Base-by-base conservation (phyloP, 371 early-diverging fungal genomes). In the Mortierella sp. region DNA sequence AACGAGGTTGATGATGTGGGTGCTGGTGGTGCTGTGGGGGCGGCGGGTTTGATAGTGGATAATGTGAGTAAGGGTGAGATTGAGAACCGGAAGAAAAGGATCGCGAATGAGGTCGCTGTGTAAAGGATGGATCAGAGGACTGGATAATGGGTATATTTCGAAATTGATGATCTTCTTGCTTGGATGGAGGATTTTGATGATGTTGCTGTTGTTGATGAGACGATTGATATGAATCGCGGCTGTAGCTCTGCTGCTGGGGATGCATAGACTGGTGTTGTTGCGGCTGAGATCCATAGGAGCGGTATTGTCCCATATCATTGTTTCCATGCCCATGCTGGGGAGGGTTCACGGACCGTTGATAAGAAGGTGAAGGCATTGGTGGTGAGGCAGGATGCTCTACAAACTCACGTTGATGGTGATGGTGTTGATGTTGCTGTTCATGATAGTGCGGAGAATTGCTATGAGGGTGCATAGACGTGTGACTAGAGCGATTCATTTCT, bases 1-100 rank as follows among this genome's bases (percentile, higher is more conserved):
- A 47, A 2, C 80, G 80, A 13, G 74, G 74, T 40, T 79, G 79
- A 31, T 73, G 66, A 0, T 58, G 64, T 45, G 59, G 60, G 28
- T 70, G 71, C 19, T 55, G 63, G 19, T 34, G 57, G 2, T 55
- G 66, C 13, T 66, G 49, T 31, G 64, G 70, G 42, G 23, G 29
- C 29, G 15, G 43, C 32, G 54, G 58, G 42, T 19, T 58, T 34
- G 59, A 26, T 23, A 8, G 13, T 9, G 59, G 13, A 53, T 55
- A 70, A 53, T 62, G 67, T 2, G 47, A 17, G 23, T 58, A 63
- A 31, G 40, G 22, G 19, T 66, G 66, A 0, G 66, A 23, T 31
- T 45, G 60, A 26, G 60, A 42, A 3, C 47, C n/a, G 17, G 58
- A 51, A 13, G 66, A 60, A 19, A 29, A 31, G 9, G 67, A 67